Evolutionary conservation across 768 basidiomycete genomes (phyloP).

Genomic region (Phylloporus sp.): DNA sequence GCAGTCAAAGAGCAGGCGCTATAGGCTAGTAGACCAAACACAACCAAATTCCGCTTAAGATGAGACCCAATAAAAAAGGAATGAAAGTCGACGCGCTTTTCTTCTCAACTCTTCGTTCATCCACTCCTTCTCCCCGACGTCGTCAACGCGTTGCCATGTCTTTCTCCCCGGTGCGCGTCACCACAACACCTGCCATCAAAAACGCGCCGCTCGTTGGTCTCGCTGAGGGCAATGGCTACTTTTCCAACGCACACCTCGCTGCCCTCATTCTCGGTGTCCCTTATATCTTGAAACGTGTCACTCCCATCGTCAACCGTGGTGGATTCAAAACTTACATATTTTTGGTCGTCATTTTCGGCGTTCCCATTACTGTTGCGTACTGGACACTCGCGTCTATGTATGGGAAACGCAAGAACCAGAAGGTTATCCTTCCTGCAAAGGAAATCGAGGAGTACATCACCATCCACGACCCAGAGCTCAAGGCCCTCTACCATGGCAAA

Average conservation of each 20-base stretch:
- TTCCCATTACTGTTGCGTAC: constrained; percentile 80
- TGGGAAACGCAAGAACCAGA: constrained; percentile 78
- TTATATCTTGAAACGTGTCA: constrained; percentile 74
- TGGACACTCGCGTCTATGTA: constrained; percentile 86
- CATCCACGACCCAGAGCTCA: constrained; percentile 81
- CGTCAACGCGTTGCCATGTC: constrained; percentile 34
- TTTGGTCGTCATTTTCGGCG: constrained; percentile 66
- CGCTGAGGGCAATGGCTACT: constrained; percentile 81
- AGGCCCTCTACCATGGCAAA: constrained; percentile 72
- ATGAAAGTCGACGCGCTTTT: not conserved
- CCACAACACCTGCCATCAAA: constrained; percentile 73
- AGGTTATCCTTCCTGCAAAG: constrained; percentile 79
- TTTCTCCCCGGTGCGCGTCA: constrained; percentile 51
- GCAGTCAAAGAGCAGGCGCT: not conserved
- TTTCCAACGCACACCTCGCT: constrained; percentile 79
- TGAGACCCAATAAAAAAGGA: constrained; percentile 16
- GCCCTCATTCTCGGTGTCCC: constrained; percentile 75
- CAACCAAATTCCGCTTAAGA: constrained; percentile 13
- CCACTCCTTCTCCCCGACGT: constrained; percentile 10
- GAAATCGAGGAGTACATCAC: constrained; percentile 88
- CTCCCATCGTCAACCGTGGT: constrained; percentile 78
- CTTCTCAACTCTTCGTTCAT: constrained; percentile 15
- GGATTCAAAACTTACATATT: constrained; percentile 87
- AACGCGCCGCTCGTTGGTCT: constrained; percentile 81
- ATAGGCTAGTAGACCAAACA: constrained; percentile 11